Percentiles rank a stretch among this genome's conserved stretches.
Conservation (phyloP, 352 stramenopile species). For the Thalassiosira mediterranea region DNA sequence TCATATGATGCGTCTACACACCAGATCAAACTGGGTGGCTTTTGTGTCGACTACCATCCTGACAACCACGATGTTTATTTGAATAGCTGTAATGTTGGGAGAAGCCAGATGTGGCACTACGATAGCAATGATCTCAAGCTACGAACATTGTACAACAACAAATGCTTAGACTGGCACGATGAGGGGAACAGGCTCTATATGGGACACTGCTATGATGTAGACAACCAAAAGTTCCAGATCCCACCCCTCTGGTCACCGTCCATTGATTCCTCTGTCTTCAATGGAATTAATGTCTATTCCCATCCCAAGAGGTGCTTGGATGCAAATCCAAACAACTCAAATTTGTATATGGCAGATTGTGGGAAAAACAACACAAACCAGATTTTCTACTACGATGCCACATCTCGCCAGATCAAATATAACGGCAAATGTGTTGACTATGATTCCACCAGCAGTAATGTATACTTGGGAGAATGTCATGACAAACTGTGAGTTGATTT, state of each 20-base stretch:
- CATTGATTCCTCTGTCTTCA: too few species aligned
- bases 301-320: too few species aligned
- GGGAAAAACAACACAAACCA: background rate
- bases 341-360: background rate
- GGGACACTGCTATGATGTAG: background rate
- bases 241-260: background rate
- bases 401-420: background rate
- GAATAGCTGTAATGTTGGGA: background rate
- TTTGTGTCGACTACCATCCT: too few species aligned
- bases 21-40: too few species aligned
- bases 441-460: background rate
- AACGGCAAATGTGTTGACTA: background rate
- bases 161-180: background rate
- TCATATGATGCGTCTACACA: too few species aligned
- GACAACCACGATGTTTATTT: too few species aligned
- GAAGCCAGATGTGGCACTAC: background rate
- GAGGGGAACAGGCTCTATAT: background rate
- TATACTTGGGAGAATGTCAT: background rate
- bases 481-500: too few species aligned
- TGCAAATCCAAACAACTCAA: too few species aligned
- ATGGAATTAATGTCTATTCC: too few species aligned
- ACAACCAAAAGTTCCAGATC: background rate
- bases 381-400: background rate
- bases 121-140: too few species aligned
- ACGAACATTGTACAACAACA: background rate